These are phyloP conservation scores for Spiromastix sp. DNA, from an alignment of 2,329 filamentous ascomycete genomes.

Conservation along the genomic window DNA sequence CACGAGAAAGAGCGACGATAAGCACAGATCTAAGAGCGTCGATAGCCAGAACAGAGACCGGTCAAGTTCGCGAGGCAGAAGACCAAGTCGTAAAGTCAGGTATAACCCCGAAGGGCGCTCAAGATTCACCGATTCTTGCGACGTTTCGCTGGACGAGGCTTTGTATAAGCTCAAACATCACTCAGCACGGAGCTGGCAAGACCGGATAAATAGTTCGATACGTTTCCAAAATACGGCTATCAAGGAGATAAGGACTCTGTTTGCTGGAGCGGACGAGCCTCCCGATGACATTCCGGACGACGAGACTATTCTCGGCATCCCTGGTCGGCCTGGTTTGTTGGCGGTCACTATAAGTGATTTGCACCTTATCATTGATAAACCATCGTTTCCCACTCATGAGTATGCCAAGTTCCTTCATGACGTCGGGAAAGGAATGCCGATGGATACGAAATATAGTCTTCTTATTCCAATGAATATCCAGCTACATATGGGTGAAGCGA, in stretches of 20 bases:
- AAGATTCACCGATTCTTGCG: slow-evolving; percentile 60
- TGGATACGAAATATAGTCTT: slow-evolving; percentile 80
- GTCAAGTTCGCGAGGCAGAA: slow-evolving; percentile 20
- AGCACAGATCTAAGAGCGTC: slow-evolving; percentile 45
- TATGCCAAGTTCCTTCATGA: slow-evolving; percentile 75
- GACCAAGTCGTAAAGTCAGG: slow-evolving; percentile 31
- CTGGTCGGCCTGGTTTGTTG: slow-evolving; percentile 75
- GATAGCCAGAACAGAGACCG: slow-evolving; percentile 34
- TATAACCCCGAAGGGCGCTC: slow-evolving; percentile 75
- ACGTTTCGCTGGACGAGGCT: slow-evolving; percentile 66
- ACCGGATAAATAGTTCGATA: slow-evolving; percentile 70
- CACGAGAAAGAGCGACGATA: slow-evolving; percentile 27
- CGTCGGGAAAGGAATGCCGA: slow-evolving; percentile 94
- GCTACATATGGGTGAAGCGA: slow-evolving; percentile 81
- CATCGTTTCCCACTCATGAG: slow-evolving; percentile 74
- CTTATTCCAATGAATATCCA: slow-evolving; percentile 83
- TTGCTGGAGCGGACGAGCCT: slow-evolving; percentile 72
- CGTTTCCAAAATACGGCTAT: slow-evolving; percentile 61
- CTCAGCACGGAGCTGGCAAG: slow-evolving; percentile 87
- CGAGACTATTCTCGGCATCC: slow-evolving; percentile 77
- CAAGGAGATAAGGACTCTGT: slow-evolving; percentile 65
- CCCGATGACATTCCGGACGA: slow-evolving; percentile 72
- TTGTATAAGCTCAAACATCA: slow-evolving; percentile 63
- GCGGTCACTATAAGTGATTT: slow-evolving; percentile 72
- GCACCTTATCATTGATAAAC: slow-evolving; percentile 78